Percentiles rank a stretch among this genome's conserved stretches.
phyloP scores from a whole-genome alignment of 208 protist genomes.

The Acanthamoeba royreba region DNA sequence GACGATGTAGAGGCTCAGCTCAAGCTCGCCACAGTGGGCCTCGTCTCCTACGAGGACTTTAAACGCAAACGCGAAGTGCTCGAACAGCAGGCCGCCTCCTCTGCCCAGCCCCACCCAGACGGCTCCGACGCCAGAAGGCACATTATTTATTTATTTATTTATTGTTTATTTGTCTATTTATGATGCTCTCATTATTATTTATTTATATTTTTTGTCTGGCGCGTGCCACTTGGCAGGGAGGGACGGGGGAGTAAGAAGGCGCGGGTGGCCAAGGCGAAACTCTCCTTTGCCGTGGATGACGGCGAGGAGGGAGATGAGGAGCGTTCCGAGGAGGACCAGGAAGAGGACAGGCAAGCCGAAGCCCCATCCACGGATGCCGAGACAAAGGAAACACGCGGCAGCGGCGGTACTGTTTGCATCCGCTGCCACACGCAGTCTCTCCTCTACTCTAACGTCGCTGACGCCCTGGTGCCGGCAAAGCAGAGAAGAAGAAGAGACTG shows the following conservation, averaged over 20 bases:
- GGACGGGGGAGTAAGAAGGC: not conserved
- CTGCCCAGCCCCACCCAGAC: not conserved
- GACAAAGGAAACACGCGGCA: too few species aligned
- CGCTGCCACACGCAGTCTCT: not conserved
- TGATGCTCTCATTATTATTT: too few species aligned
- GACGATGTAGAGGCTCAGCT: constrained; percentile 51
- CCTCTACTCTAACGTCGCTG: not conserved
- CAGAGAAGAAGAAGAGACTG: constrained; percentile 16
- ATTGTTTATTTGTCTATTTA: not conserved
- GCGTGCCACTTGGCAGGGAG: too few species aligned
- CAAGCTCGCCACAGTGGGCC: constrained; percentile 42
- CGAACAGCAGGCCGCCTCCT: not conserved
- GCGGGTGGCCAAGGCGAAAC: constrained; percentile 22
- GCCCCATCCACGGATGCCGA: too few species aligned
- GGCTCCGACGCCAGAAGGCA: too few species aligned
- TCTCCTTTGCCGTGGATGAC: constrained; percentile 63
- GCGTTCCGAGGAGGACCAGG: not conserved
- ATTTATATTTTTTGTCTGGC: too few species aligned
- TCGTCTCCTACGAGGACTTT: constrained; percentile 61
- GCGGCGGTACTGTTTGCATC: not conserved
- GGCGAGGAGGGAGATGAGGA: constrained; percentile 45
- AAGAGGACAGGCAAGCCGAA: not conserved
- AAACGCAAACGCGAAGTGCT: not conserved
- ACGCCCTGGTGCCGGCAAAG: not conserved
- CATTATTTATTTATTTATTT: not conserved